Evolutionary conservation across 352 stramenopile genomes (phyloP).

Genomic region (Phytophthora sp.): DNA sequence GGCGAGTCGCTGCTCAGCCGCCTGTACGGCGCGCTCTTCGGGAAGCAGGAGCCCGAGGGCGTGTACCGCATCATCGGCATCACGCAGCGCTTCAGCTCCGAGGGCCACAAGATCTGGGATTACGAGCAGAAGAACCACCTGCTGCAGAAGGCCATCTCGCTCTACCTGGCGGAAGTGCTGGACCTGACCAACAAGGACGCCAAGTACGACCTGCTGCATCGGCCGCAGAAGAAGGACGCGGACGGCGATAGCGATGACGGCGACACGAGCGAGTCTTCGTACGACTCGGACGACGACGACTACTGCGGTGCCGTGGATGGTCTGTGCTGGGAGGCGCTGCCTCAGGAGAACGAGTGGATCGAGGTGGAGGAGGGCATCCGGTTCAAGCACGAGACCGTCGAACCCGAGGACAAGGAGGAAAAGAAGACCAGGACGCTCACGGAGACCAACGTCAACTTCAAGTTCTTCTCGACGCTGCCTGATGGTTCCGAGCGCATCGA

Average conservation of each 20-base stretch:
- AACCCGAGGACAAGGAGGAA: conserved; percentile 19
- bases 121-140: conserved; percentile 42
- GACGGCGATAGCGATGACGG: conserved; percentile 22
- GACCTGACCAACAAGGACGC: conserved; percentile 42
- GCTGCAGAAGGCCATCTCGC: conserved; percentile 55
- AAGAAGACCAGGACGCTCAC: conserved; percentile 29
- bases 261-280: conserved; percentile 13
- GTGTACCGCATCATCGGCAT: conserved; percentile 40
- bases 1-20: conserved; percentile 22
- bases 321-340: conserved; percentile 48
- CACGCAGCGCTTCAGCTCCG: conserved; percentile 40
- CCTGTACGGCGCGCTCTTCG: conserved; percentile 17
- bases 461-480: conserved; percentile 27
- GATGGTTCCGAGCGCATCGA: conserved; percentile 49
- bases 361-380: conserved; percentile 33
- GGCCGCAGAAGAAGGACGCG: conserved; percentile 11
- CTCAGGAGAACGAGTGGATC: conserved; percentile 51
- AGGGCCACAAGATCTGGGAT: conserved; percentile 41
- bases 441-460: conserved; percentile 34
- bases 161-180: conserved; percentile 45
- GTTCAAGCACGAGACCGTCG: conserved; percentile 36
- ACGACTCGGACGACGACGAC: conserved; percentile 24
- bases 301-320: conserved; percentile 38
- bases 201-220: conserved; percentile 47
- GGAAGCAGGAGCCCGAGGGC: conserved; percentile 21